Percentiles rank a stretch among this genome's conserved stretches.
phyloP scores from a whole-genome alignment of 805 yeast species.

The Schwanniomyces sp. region DNA sequence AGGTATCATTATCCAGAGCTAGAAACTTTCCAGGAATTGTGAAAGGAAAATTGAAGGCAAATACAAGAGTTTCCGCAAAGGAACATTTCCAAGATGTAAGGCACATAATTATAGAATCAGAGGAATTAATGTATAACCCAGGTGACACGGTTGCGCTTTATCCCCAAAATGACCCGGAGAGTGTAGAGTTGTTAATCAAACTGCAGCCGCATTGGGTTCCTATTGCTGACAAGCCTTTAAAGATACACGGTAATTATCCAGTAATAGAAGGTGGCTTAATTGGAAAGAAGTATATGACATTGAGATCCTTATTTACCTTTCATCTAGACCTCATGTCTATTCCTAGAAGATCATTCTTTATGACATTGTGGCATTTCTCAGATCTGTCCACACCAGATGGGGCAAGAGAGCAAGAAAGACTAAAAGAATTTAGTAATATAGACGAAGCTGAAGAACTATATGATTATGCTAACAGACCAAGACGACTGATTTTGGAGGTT shows the following conservation, averaged over 20 bases:
- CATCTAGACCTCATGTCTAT: conserved; percentile 82
- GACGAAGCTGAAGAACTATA: conserved; percentile 80
- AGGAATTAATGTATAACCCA: conserved; percentile 49
- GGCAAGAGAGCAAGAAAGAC: conserved; percentile 70
- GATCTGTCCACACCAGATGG: conserved; percentile 51
- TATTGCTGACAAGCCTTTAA: conserved; percentile 61
- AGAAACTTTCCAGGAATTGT: conserved; percentile 7
- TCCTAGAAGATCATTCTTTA: conserved; percentile 83
- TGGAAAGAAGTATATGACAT: conserved; percentile 49
- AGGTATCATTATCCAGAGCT: conserved; percentile 9
- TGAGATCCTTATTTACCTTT: conserved; percentile 69
- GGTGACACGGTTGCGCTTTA: conserved; percentile 83
- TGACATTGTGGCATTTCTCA: conserved; percentile 66
- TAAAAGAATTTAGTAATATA: conserved; percentile 69
- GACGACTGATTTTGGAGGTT: conserved; percentile 83
- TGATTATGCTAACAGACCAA: conserved; percentile 90
- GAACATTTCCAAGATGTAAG: conserved; percentile 93
- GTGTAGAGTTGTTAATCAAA: conserved; percentile 64
- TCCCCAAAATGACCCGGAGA: conserved; percentile 65
- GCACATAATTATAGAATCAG: conserved; percentile 46
- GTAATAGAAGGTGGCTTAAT: conserved; percentile 62
- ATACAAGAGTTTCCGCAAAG: conserved; percentile 60
- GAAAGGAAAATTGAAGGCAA: conserved; percentile 48
- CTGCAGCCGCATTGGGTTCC: conserved; percentile 70
- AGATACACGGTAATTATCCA: conserved; percentile 35